A percentile compares a stretch with the other conserved stretches of the same genome.
Conservation (phyloP, 202 grass and related monocot genomes). For the Setaria viridis region DNA sequence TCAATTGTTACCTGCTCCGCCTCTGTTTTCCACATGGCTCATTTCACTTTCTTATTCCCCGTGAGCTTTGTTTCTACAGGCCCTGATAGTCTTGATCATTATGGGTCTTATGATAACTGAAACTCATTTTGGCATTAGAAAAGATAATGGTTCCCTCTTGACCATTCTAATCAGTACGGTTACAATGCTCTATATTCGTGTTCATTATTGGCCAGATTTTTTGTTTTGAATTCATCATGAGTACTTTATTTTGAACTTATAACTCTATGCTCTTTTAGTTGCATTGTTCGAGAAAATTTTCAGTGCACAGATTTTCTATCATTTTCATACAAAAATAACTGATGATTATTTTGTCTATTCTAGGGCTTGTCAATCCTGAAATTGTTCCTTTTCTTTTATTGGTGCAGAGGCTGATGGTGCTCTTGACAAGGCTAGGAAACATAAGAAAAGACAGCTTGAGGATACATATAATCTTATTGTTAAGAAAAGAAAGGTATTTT, state of each 20-base stretch:
- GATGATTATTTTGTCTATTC: constrained; percentile 8
- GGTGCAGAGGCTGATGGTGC: constrained; percentile 95
- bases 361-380: neutral
- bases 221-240: neutral
- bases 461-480: constrained; percentile 93
- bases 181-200: neutral
- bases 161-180: neutral
- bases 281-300: neutral
- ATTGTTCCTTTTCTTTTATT: constrained; percentile 42
- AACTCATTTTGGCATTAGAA: constrained; percentile 11
- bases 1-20: neutral
- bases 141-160: constrained; percentile 5
- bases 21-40: constrained; percentile 10
- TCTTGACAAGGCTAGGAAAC: constrained; percentile 97
- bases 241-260: constrained; percentile 24
- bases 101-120: neutral
- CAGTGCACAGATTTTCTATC: neutral
- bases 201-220: constrained; percentile 5
- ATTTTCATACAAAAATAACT: neutral
- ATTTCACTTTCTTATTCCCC: neutral
- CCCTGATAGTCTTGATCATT: neutral
- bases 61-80: constrained; percentile 10
- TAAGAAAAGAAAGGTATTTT: constrained; percentile 98
- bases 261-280: constrained; percentile 4
- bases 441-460: constrained; percentile 99